Evolutionary conservation across 768 basidiomycete species (phyloP).

Genomic region (Chalciporus pseudorubinellus): DNA sequence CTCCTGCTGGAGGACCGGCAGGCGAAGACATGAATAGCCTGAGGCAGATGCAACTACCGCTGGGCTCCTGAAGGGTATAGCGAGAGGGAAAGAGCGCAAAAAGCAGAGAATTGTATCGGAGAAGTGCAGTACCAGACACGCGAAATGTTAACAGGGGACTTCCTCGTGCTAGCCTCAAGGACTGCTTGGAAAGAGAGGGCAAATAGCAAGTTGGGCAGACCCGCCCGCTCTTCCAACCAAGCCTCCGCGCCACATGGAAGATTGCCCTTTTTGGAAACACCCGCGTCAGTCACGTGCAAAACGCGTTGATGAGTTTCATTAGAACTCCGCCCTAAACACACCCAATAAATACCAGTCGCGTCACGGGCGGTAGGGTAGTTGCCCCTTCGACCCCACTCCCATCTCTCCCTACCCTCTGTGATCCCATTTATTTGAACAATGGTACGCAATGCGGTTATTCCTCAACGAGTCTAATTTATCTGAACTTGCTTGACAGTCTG

Average conservation of each 20-base stretch:
- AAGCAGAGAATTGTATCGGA: constrained; percentile 12
- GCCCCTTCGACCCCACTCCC: constrained; percentile 11
- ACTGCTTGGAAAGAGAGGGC: constrained; percentile 2
- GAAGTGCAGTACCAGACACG: constrained; percentile 15
- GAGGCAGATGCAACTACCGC: constrained; percentile 32
- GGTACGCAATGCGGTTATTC: constrained; percentile 23
- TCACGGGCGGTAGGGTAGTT: neutral
- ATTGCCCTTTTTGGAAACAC: constrained; percentile 19
- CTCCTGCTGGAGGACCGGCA: constrained; percentile 35
- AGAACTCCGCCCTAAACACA: constrained; percentile 29
- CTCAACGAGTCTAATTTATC: neutral
- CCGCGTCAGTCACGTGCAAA: constrained; percentile 35
- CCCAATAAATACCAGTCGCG: constrained; percentile 34
- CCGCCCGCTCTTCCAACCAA: constrained; percentile 14
- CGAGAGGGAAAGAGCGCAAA: constrained; percentile 3
- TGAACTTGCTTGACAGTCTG: constrained; percentile 38
- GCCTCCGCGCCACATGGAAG: constrained; percentile 15
- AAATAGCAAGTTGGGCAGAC: constrained; percentile 10
- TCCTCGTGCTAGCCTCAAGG: constrained; percentile 36
- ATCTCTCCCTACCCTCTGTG: constrained; percentile 18
- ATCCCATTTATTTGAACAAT: constrained; percentile 22
- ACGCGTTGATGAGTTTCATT: constrained; percentile 33
- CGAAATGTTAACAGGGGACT: constrained; percentile 19
- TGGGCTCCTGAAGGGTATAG: constrained; percentile 5
- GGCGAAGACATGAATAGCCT: constrained; percentile 32